Base-by-base conservation (phyloP, 768 basidiomycete genomes). In the Leccinellum rugosiceps region DNA sequence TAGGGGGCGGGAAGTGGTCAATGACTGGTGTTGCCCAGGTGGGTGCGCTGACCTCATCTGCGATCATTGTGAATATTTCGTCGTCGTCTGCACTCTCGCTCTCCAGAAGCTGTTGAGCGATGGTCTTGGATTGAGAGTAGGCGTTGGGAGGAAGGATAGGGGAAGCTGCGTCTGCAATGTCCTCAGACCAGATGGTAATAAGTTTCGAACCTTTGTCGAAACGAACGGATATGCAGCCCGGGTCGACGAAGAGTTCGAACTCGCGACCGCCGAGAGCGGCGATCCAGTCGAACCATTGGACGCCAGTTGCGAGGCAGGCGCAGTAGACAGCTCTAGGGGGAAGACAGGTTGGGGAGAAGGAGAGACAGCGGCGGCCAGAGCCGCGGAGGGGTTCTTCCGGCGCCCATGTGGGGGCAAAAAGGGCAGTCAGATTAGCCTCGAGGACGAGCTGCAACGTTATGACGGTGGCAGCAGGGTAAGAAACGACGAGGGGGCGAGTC, bases 261-360 rank as follows among this genome's bases (percentile, higher is more conserved):
- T 88, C 86, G 56, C 76, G 73, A 62, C 82, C 79, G 11, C 90
- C 88, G 47, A 92, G 81, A 57, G 80, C 76, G 47, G 78, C 63
- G 53, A 90, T 88, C 90, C 90, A 92, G 68, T 88, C 83, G 57
- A 85, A 84, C 90, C 90, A 92, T 65, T 88, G 86, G 31, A 92
- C 79, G 57, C 83, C 83, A 38, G 86, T 77, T 23, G 83, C 77
- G 54, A 85, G 75, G 72, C 90, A 91, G 14, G 89, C 86, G 53
- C 82, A 74, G 74, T 90, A 84, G 65, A 92, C 77, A 63, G 83
- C 76, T 41, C 85, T 83, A 45, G 90, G 89, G 23, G 90, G 90
- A 2, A 84, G 78, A 64, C 83, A 82, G 59, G 73, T 67, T 11
- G 88, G 88, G 5, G 89, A 86, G 54, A 92, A 79, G 53, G 86